These are phyloP conservation scores for Dryas drummondii DNA, from an alignment of 306 rosid species.

Conservation along the genomic window DNA sequence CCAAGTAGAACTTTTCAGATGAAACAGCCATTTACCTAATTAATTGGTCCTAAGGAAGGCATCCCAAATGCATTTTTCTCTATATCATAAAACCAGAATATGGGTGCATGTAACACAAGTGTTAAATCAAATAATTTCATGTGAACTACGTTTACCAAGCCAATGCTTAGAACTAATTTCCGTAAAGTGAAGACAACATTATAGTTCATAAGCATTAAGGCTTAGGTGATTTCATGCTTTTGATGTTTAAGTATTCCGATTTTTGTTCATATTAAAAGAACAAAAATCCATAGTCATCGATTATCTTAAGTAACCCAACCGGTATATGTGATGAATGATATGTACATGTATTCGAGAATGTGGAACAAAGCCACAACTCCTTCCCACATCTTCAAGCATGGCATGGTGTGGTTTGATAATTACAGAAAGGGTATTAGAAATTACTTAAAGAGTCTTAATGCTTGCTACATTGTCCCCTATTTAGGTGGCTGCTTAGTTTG, in stretches of 20 bases:
- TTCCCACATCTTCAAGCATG: neutral
- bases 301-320: neutral
- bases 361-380: neutral
- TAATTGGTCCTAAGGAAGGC: neutral
- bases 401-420: neutral
- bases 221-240: neutral
- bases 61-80: neutral
- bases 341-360: neutral
- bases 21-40: constrained; percentile 4
- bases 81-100: neutral
- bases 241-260: neutral
- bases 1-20: neutral
- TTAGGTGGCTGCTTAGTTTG: neutral
- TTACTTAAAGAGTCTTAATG: too few relatives aligned
- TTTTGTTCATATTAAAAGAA: neutral
- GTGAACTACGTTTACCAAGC: neutral
- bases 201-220: neutral
- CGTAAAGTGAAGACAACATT: neutral
- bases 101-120: neutral
- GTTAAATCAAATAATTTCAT: neutral
- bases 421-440: neutral
- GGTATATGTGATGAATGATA: neutral
- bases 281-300: neutral
- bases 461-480: neutral
- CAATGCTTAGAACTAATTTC: neutral